These are phyloP conservation scores for Piloderma croceum DNA, from an alignment of 768 basidiomycete species.

Conservation along the genomic window DNA sequence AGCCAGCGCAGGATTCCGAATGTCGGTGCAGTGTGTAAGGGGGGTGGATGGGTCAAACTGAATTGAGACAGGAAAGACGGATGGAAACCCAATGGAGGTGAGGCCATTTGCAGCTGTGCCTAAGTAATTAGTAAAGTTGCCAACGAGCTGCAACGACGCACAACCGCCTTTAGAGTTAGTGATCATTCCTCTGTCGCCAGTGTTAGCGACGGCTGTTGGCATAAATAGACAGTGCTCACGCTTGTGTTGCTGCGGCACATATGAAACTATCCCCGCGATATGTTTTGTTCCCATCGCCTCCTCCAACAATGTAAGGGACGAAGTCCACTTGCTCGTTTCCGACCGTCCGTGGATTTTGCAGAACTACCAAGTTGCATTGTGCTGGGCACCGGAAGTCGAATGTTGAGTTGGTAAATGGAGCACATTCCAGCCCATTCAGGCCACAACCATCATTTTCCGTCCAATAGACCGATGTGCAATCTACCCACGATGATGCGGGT, in stretches of 20 bases:
- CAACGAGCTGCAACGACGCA: conserved; percentile 59
- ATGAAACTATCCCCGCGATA: conserved; percentile 84
- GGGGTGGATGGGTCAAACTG: conserved; percentile 44
- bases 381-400: conserved; percentile 82
- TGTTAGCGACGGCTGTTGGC: too few species aligned
- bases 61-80: conserved; percentile 68
- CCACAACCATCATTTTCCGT: conserved; percentile 65
- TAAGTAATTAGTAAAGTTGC: conserved; percentile 66
- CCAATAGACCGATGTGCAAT: conserved; percentile 72
- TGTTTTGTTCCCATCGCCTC: conserved; percentile 63
- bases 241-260: conserved; percentile 78
- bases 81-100: conserved; percentile 66
- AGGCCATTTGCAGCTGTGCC: conserved; percentile 58
- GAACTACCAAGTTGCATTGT: conserved; percentile 53
- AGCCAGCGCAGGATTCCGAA: conserved; percentile 62
- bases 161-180: conserved; percentile 71
- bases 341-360: conserved; percentile 71
- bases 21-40: conserved; percentile 63
- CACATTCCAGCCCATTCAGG: conserved; percentile 59
- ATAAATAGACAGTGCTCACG: too few species aligned
- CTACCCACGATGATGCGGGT: conserved; percentile 56
- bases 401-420: conserved; percentile 53
- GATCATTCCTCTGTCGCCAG: conserved; percentile 61
- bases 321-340: conserved; percentile 62
- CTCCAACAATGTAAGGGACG: conserved; percentile 78